These are phyloP conservation scores for Nevesoporus exiguus DNA, from an alignment of 768 basidiomycete species.

Conservation along the genomic window DNA sequence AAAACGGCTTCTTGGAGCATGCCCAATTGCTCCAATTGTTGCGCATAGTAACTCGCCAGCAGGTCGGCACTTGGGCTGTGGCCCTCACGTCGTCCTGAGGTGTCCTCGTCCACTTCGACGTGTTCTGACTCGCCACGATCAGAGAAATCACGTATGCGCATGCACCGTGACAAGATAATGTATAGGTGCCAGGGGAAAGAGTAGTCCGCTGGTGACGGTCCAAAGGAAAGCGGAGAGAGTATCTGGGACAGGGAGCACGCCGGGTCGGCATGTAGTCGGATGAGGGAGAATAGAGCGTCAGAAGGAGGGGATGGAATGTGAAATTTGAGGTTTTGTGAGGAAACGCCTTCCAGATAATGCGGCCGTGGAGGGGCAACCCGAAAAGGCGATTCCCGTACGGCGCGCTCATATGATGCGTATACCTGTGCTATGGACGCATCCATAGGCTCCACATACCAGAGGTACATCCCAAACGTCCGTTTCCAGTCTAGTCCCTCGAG, in stretches of 20 bases:
- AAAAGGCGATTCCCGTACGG: slow-evolving; percentile 35
- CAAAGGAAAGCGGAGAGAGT: slow-evolving; percentile 71
- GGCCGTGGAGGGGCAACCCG: slow-evolving; percentile 55
- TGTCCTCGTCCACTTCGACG: slow-evolving; percentile 36
- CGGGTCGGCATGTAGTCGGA: slow-evolving; percentile 74
- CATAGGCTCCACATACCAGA: slow-evolving; percentile 83
- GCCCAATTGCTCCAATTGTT: slow-evolving; percentile 77
- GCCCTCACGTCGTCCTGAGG: slow-evolving; percentile 57
- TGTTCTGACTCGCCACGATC: slow-evolving; percentile 60
- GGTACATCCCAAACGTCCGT: slow-evolving; percentile 80
- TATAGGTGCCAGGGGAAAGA: slow-evolving; percentile 93
- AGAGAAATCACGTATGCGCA: slow-evolving; percentile 82
- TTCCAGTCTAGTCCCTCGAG: slow-evolving; percentile 88
- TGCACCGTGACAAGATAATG: slow-evolving; percentile 77
- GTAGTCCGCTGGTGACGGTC: slow-evolving; percentile 72
- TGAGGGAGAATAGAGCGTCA: slow-evolving; percentile 80
- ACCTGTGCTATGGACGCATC: slow-evolving; percentile 69
- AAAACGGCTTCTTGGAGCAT: slow-evolving; percentile 86
- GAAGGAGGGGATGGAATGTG: slow-evolving; percentile 43
- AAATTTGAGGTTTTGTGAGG: slow-evolving; percentile 32
- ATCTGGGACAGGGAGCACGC: slow-evolving; percentile 65
- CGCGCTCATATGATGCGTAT: slow-evolving; percentile 56
- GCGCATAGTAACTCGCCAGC: slow-evolving; percentile 80
- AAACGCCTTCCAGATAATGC: slow-evolving; percentile 46
- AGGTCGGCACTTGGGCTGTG: slow-evolving; percentile 83